phyloP scores from a whole-genome alignment of 1,284 basidiomycete species.

The Tetrapyrgos nigripes region DNA sequence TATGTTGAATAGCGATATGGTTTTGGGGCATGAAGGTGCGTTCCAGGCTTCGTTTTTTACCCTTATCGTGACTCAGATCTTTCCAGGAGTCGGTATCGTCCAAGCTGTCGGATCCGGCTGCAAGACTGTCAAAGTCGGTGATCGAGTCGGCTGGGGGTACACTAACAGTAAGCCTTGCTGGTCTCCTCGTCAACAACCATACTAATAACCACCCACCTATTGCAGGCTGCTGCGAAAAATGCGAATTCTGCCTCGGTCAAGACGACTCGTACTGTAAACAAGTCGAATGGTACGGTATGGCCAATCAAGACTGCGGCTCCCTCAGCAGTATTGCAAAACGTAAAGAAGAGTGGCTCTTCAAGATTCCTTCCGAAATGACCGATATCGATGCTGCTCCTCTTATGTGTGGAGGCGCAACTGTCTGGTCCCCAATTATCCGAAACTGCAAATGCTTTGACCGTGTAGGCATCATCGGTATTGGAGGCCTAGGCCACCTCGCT shows the following conservation, averaged over 20 bases:
- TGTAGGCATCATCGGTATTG: constrained; percentile 68
- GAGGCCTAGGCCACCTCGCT: constrained; percentile 58
- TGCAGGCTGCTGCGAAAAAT: constrained; percentile 13
- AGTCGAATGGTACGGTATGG: constrained; percentile 49
- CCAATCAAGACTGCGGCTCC: constrained; percentile 55
- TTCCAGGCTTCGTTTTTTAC: background rate
- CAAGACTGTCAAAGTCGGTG: constrained; percentile 50
- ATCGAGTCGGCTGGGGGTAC: constrained; percentile 19
- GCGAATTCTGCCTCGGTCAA: constrained; percentile 27
- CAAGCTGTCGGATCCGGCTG: constrained; percentile 52
- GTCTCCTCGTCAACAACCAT: too few species aligned
- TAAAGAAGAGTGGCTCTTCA: constrained; percentile 68
- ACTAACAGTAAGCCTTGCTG: background rate
- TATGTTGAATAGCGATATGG: constrained; percentile 31
- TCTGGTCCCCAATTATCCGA: constrained; percentile 64
- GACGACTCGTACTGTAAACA: constrained; percentile 49
- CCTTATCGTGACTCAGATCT: background rate
- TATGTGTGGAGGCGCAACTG: constrained; percentile 63
- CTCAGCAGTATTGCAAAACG: constrained; percentile 67
- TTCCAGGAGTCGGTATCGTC: constrained; percentile 46
- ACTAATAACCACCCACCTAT: background rate
- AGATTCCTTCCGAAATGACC: constrained; percentile 61
- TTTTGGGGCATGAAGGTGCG: constrained; percentile 54
- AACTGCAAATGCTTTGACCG: constrained; percentile 47
- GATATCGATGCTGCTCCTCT: constrained; percentile 53